Percentiles rank a stretch among this genome's conserved stretches.
phyloP scores from a whole-genome alignment of 257 asterid genomes.

The Voacanga thouarsii region DNA sequence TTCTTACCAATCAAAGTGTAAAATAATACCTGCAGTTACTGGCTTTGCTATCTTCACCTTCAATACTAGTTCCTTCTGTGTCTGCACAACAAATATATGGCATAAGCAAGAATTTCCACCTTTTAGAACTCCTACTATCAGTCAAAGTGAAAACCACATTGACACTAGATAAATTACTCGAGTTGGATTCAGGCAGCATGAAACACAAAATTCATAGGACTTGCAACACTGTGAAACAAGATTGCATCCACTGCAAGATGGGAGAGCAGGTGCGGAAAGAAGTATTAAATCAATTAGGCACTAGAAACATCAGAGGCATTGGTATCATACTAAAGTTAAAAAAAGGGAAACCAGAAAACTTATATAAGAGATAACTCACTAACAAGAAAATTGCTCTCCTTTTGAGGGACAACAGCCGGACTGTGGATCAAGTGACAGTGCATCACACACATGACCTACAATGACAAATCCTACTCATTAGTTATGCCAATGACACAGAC shows the following conservation, averaged over 20 bases:
- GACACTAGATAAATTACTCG: slow-evolving; percentile 41
- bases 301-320: not conserved
- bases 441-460: slow-evolving; percentile 85
- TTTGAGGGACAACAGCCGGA: slow-evolving; percentile 64
- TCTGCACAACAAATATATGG: slow-evolving; percentile 40
- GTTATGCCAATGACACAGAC: slow-evolving; percentile 18
- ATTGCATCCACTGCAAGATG: slow-evolving; percentile 76
- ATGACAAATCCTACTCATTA: slow-evolving; percentile 15
- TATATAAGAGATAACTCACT: slow-evolving; percentile 58
- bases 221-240: slow-evolving; percentile 75
- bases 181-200: slow-evolving; percentile 89
- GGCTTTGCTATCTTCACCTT: slow-evolving; percentile 78
- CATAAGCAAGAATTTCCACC: slow-evolving; percentile 8
- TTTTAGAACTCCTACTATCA: not conserved
- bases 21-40: slow-evolving; percentile 57
- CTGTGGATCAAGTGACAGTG: slow-evolving; percentile 59
- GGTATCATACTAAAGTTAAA: not conserved
- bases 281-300: slow-evolving; percentile 12
- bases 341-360: not conserved
- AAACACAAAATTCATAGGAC: slow-evolving; percentile 85
- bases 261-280: slow-evolving; percentile 6
- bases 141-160: not conserved
- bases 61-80: slow-evolving; percentile 41
- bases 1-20: not conserved
- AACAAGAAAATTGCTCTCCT: slow-evolving; percentile 78